Conservation (phyloP, 2,329 filamentous ascomycete genomes). For the Leptographium wingfieldii region DNA sequence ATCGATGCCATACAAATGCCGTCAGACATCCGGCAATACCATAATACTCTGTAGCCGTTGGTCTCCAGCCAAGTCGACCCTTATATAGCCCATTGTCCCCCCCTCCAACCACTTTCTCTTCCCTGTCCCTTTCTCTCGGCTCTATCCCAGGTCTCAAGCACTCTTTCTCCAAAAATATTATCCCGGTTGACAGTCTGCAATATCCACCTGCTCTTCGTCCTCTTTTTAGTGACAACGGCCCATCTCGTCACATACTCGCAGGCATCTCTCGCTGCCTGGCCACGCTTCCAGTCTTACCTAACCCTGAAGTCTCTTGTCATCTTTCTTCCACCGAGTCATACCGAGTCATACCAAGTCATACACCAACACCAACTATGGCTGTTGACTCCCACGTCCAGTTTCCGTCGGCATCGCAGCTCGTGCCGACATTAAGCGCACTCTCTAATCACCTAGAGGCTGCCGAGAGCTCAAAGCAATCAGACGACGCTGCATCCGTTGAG, state of each 20-base stretch:
- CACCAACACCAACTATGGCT: neutral
- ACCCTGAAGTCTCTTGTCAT: neutral
- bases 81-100: neutral
- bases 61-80: neutral
- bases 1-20: neutral
- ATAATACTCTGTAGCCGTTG: neutral
- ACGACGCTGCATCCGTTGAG: constrained; percentile 40
- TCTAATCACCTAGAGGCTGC: neutral
- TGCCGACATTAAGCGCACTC: neutral
- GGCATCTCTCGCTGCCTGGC: neutral
- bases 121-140: neutral
- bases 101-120: neutral
- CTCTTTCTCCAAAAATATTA: neutral
- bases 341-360: too few species aligned
- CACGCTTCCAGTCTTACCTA: neutral
- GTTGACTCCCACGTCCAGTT: neutral
- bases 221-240: neutral
- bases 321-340: too few species aligned
- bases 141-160: neutral
- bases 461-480: constrained; percentile 27
- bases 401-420: neutral
- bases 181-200: neutral
- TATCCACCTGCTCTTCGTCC: neutral
- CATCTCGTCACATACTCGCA: neutral
- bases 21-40: neutral